Evolutionary conservation across 169 alveolate genomes (phyloP).

Genomic region (Besnoitia besnoiti): DNA sequence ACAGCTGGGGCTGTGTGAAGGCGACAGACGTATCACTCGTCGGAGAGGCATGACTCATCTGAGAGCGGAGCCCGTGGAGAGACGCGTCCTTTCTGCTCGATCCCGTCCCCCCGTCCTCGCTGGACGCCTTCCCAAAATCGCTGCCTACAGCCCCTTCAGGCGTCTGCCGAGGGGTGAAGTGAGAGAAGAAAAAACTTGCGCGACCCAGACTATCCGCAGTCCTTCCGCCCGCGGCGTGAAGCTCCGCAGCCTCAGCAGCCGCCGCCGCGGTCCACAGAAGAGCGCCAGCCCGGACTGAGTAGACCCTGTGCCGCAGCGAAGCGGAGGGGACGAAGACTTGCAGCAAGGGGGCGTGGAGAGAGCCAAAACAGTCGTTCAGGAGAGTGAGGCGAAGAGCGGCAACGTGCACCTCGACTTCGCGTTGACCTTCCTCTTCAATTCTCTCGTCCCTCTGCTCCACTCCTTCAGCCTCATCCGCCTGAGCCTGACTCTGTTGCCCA

Average conservation of each 20-base stretch:
- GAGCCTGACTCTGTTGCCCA: neutral
- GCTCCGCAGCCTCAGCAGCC: constrained; percentile 12
- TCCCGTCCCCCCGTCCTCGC: neutral
- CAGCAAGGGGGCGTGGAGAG: constrained; percentile 60
- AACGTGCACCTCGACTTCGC: neutral
- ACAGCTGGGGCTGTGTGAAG: neutral
- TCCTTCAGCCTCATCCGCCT: neutral
- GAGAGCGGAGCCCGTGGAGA: neutral
- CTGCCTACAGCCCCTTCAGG: neutral
- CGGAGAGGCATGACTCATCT: neutral
- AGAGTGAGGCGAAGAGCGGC: constrained; percentile 52
- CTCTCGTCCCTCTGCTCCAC: neutral
- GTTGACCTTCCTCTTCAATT: neutral
- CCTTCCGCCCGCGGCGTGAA: constrained; percentile 9
- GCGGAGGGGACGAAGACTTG: constrained; percentile 51
- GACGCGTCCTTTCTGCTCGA: neutral
- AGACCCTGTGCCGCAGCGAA: constrained; percentile 23
- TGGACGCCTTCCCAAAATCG: neutral
- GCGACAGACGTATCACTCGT: neutral
- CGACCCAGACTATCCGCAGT: neutral
- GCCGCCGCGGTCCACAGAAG: constrained; percentile 22
- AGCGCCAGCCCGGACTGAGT: constrained; percentile 8
- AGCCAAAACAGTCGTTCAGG: constrained; percentile 50
- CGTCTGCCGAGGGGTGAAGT: neutral
- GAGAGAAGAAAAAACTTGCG: neutral